Evolutionary conservation across 106 monocot genomes (phyloP).

Genomic region (Platanthera zijinensis): DNA sequence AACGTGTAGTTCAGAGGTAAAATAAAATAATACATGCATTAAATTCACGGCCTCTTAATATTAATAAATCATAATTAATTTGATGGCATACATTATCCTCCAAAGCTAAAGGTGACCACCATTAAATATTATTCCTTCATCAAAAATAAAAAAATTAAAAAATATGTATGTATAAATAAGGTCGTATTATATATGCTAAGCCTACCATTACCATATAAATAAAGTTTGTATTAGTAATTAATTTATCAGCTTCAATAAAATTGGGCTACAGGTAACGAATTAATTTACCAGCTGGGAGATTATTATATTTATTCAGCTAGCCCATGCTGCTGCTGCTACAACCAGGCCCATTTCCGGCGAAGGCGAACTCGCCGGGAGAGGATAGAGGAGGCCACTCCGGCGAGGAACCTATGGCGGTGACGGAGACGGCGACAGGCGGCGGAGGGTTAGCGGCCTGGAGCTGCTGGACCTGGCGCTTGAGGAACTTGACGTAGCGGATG

Average conservation of each 20-base stretch:
- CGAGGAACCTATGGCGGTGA: background rate
- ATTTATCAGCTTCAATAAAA: background rate
- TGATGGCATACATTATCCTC: too few relatives aligned
- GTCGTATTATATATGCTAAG: background rate
- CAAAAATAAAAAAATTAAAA: too few relatives aligned
- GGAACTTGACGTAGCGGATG: conserved; percentile 60
- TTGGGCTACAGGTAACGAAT: background rate
- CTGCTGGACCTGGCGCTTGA: conserved; percentile 36
- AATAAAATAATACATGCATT: too few relatives aligned
- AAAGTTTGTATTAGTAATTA: background rate
- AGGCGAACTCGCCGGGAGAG: background rate
- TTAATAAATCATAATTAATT: too few relatives aligned
- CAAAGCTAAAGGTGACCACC: too few relatives aligned
- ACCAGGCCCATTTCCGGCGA: background rate
- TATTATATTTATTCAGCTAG: too few relatives aligned
- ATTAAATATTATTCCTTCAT: too few relatives aligned
- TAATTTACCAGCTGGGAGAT: background rate
- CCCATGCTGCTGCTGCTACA: background rate
- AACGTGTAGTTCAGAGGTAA: too few relatives aligned
- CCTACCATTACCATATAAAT: background rate
- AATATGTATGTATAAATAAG: background rate
- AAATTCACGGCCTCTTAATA: too few relatives aligned
- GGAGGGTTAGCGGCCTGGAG: conserved; percentile 5
- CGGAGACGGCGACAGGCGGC: background rate
- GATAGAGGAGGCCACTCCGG: background rate